Percentiles rank a stretch among this genome's conserved stretches.
Evolutionary conservation across 108 stramenopile genomes (phyloP).

Genomic region (Fragilaria crotonensis): DNA sequence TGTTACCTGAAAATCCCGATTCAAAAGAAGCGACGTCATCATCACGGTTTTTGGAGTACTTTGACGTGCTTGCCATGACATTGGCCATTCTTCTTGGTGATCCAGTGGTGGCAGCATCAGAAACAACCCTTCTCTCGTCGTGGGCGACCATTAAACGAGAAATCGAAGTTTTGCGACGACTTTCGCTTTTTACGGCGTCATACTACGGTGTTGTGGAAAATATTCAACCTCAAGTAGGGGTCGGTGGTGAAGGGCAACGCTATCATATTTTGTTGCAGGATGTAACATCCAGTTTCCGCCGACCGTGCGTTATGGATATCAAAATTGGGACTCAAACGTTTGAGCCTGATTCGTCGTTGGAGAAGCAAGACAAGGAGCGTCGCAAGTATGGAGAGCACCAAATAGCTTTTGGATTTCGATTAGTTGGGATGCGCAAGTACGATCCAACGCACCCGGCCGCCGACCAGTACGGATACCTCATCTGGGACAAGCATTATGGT

Average conservation of each 20-base stretch:
- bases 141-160: slow-evolving; percentile 35
- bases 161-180: slow-evolving; percentile 30
- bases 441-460: slow-evolving; percentile 36
- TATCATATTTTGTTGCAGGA: slow-evolving; percentile 49
- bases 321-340: slow-evolving; percentile 83
- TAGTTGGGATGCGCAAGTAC: slow-evolving; percentile 72
- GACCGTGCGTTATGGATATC: slow-evolving; percentile 77
- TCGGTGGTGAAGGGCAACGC: slow-evolving; percentile 1
- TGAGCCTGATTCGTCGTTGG: slow-evolving; percentile 59
- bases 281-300: slow-evolving; percentile 36
- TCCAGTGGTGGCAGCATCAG: slow-evolving; percentile 5
- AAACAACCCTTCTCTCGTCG: slow-evolving; percentile 11
- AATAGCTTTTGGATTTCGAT: slow-evolving; percentile 66
- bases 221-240: neutral
- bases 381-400: slow-evolving; percentile 67
- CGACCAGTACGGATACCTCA: slow-evolving; percentile 34
- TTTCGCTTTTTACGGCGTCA: slow-evolving; percentile 38
- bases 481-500: slow-evolving; percentile 59
- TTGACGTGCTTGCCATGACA: slow-evolving; percentile 6
- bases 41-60: neutral
- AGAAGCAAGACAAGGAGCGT: slow-evolving; percentile 53
- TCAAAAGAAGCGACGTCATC: neutral
- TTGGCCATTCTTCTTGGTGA: slow-evolving; percentile 21
- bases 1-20: neutral
- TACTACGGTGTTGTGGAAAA: slow-evolving; percentile 57